Percentiles rank a stretch among this genome's conserved stretches.
These are phyloP conservation scores for Auricularia heimuer DNA, from an alignment of 768 basidiomycete species.

Conservation along the genomic window DNA sequence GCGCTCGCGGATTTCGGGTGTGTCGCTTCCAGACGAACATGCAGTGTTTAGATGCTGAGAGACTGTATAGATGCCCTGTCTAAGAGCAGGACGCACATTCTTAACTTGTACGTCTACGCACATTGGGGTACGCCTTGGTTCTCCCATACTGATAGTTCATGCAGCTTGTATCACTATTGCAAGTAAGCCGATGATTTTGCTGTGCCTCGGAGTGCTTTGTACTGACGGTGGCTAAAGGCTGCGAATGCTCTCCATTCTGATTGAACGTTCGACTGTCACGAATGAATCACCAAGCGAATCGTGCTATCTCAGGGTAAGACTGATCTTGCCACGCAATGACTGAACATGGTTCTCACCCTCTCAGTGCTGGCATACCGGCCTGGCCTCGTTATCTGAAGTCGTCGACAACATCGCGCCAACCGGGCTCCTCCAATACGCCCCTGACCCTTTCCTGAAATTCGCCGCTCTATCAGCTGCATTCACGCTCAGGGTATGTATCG, in stretches of 20 bases:
- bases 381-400: background rate
- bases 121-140: background rate
- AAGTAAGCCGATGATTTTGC: background rate
- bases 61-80: background rate
- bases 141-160: background rate
- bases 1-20: background rate
- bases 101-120: background rate
- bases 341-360: background rate
- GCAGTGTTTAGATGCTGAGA: background rate
- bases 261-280: background rate
- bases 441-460: background rate
- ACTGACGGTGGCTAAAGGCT: background rate
- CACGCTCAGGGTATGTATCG: background rate
- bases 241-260: background rate
- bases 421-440: background rate
- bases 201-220: too few relatives aligned
- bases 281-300: background rate
- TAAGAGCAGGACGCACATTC: background rate
- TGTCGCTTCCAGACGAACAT: background rate
- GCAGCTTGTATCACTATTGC: background rate
- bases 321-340: background rate
- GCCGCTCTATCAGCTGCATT: background rate
- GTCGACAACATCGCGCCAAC: background rate
- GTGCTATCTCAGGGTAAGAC: background rate
- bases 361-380: background rate